Evolutionary conservation across 495 filamentous ascomycete species (phyloP), one percentile per base, ranked within the genome.

Genomic region (Penicillium salamii): DNA sequence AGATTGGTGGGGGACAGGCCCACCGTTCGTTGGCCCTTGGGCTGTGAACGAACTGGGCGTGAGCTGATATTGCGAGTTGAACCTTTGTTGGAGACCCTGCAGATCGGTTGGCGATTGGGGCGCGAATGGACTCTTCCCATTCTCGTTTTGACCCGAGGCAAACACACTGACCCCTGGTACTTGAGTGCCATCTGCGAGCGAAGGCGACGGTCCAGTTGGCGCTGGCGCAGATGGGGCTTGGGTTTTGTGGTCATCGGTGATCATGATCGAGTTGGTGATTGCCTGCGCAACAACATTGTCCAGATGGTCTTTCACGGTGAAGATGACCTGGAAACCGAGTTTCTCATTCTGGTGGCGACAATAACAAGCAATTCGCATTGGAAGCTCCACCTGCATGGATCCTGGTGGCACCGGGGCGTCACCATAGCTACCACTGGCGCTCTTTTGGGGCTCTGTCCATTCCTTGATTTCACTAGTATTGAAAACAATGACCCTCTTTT

Each of bases 311-410:
- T 91, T 95, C 43, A 97, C 70, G 2, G 92, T 97, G 62, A 96
- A 93, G 24, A 97, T 95, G 54, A 97, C 89, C 59, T 89, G 87
- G 57, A 95, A 97, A 2, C 92, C 92, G 46, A 84, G 69, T 62
- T 96, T 96, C 68, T 97, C 92, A 31, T 82, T 78, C 49, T 97
- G 92, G 62, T 97, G 92, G 3, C 92, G 83, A 67, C 92, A 96
- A 68, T 97, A 97, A 66, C 92, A 97, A 4, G 91, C 89, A 57
- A 97, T 95, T n/a, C 92, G 82, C 90, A 97, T 96, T 5, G 90
- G 89, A 7, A 85, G 78, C 55, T 90, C 82, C 17, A 95, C 82
- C 59, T 88, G 84, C 71, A 85, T 83, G 15, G 83, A 78, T 28
- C 80, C 83, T 7, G 76, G 70, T 9, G 84, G 83, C 3, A 81